These are phyloP conservation scores for Vigna reflexopilosa DNA, from an alignment of 306 rosid species.

Conservation along the genomic window DNA sequence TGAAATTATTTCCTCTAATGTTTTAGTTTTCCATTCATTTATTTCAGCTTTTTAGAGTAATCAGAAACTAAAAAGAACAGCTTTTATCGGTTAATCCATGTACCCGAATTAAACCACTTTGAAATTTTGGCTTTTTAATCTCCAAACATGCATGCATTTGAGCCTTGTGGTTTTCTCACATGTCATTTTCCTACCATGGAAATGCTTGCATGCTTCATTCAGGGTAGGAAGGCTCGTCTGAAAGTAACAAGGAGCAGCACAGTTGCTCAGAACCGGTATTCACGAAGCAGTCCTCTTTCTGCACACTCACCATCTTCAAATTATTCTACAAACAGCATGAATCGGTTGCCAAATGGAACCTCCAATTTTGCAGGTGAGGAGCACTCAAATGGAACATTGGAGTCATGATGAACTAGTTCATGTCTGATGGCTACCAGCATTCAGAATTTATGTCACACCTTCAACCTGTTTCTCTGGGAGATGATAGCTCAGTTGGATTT, in stretches of 20 bases:
- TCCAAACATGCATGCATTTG: constrained; percentile 7
- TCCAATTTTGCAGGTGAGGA: constrained; percentile 73
- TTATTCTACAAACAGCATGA: constrained; percentile 52
- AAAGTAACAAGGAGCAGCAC: constrained; percentile 95
- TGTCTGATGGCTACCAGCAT: constrained; percentile 27
- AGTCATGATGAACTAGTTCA: constrained; percentile 60
- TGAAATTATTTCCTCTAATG: neutral
- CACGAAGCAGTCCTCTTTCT: constrained; percentile 74
- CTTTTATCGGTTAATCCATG: neutral
- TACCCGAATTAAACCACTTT: neutral
- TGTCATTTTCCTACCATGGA: neutral
- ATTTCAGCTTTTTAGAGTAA: neutral
- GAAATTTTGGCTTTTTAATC: neutral
- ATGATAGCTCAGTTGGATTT: neutral
- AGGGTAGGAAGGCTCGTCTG: constrained; percentile 97
- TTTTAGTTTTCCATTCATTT: too few species aligned
- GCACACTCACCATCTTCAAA: constrained; percentile 66
- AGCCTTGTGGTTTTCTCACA: neutral
- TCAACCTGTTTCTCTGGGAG: constrained; percentile 32
- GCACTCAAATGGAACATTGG: constrained; percentile 72
- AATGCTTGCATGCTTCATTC: constrained; percentile 40
- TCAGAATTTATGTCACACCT: constrained; percentile 27
- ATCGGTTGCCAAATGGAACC: constrained; percentile 78
- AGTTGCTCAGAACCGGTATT: constrained; percentile 72
- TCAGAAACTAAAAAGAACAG: neutral